phyloP scores from a whole-genome alignment of 1,284 basidiomycete species.

The Coriolopsis trogii region DNA sequence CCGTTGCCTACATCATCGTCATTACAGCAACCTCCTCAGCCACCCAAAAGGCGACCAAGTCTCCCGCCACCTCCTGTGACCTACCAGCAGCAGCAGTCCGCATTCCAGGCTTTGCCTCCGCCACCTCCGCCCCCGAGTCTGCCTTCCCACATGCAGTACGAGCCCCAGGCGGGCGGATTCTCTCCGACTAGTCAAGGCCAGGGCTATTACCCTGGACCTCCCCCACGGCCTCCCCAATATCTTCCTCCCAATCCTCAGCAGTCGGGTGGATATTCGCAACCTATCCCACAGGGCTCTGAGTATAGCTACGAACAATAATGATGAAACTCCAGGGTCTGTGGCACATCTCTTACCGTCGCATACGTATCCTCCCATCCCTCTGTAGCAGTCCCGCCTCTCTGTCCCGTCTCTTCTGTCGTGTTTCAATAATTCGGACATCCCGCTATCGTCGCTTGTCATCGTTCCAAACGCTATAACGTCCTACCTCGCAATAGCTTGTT shows the following conservation, averaged over 20 bases:
- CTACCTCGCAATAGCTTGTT: too few species aligned
- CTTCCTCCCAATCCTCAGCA: conserved; percentile 20
- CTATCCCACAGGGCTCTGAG: conserved; percentile 20
- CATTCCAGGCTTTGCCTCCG: conserved; percentile 42
- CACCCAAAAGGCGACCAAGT: conserved; percentile 31
- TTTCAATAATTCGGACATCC: conserved; percentile 1
- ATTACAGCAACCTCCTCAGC: conserved; percentile 15
- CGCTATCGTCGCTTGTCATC: conserved; percentile 5
- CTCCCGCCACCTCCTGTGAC: conserved; percentile 44
- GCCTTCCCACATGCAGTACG: conserved; percentile 29
- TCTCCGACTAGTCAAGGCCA: conserved; percentile 27
- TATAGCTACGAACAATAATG: conserved; percentile 20
- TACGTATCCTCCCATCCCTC: background rate
- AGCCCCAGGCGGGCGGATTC: conserved; percentile 21
- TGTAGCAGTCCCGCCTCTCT: background rate
- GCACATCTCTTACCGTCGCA: too few species aligned
- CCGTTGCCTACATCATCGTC: conserved; percentile 41
- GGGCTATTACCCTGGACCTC: conserved; percentile 39
- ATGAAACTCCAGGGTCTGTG: too few species aligned
- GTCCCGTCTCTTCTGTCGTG: background rate
- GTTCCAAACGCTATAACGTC: background rate
- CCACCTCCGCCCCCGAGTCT: conserved; percentile 34
- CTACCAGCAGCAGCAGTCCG: conserved; percentile 33
- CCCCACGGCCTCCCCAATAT: conserved; percentile 40
- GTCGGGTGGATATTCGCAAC: conserved; percentile 23